phyloP scores from a whole-genome alignment of 75 land plant genomes.

The Larix kaempferi region DNA sequence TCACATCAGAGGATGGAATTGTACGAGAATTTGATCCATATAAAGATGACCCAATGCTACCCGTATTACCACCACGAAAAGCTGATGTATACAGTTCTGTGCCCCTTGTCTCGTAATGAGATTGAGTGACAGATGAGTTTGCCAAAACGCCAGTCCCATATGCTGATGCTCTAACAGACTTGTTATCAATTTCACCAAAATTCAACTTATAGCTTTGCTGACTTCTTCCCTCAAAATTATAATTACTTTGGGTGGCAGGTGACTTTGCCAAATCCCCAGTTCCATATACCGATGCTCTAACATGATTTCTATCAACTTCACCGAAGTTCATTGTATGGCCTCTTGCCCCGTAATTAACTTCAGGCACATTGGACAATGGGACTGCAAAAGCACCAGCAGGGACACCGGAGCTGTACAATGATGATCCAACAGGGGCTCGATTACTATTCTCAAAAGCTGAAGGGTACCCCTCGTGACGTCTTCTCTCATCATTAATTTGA shows the following conservation, averaged over 20 bases:
- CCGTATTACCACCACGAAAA: not conserved
- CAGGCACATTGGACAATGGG: not conserved
- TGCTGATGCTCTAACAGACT: not conserved
- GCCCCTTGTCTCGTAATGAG: not conserved
- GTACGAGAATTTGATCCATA: too few relatives aligned
- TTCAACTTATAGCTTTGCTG: not conserved
- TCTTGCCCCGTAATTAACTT: not conserved
- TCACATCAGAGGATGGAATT: not conserved
- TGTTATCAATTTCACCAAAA: not conserved
- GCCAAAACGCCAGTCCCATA: not conserved
- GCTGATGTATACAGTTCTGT: not conserved
- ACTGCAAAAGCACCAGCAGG: not conserved
- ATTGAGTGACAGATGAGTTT: not conserved
- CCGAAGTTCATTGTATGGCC: not conserved
- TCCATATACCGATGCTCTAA: not conserved
- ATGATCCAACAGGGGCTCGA: not conserved
- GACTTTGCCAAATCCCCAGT: not conserved
- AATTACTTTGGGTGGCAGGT: not conserved
- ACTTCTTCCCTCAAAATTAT: not conserved
- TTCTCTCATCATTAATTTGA: not conserved
- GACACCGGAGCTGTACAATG: not conserved
- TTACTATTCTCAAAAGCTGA: not conserved
- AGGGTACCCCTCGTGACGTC: not conserved
- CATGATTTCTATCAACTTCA: conserved; percentile 2
- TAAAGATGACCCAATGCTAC: not conserved